Conservation (phyloP, 306 rosid genomes). For the Prunus armeniaca region DNA sequence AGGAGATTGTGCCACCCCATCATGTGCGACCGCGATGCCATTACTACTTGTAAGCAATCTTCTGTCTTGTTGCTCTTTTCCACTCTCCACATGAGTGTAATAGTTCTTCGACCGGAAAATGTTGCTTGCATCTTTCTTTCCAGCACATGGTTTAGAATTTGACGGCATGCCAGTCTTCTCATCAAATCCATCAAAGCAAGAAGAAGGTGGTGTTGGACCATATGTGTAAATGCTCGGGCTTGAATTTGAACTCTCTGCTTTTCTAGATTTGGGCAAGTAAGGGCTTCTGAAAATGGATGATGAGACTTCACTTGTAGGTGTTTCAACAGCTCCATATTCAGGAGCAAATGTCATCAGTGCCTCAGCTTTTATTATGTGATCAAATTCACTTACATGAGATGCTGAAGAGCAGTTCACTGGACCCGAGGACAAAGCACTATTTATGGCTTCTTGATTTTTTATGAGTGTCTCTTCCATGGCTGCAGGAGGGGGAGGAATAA, state of each 20-base stretch:
- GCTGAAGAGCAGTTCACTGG: slow-evolving; percentile 48
- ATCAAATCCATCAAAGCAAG: slow-evolving; percentile 65
- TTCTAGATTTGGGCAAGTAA: slow-evolving; percentile 70
- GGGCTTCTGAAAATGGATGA: slow-evolving; percentile 80
- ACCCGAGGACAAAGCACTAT: slow-evolving; percentile 44
- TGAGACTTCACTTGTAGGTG: slow-evolving; percentile 68
- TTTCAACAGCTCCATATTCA: slow-evolving; percentile 97
- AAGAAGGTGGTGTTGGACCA: slow-evolving; percentile 85
- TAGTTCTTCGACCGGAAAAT: slow-evolving; percentile 51
- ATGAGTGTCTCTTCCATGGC: slow-evolving; percentile 55
- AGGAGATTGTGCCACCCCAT: slow-evolving; percentile 47
- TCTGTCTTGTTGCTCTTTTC: slow-evolving; percentile 55
- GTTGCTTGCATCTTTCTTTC: slow-evolving; percentile 42
- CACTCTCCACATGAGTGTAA: slow-evolving; percentile 65
- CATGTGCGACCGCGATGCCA: slow-evolving; percentile 37
- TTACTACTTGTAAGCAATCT: slow-evolving; percentile 38
- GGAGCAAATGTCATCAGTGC: slow-evolving; percentile 95
- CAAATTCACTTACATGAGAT: slow-evolving; percentile 66
- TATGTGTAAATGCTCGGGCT: slow-evolving; percentile 69
- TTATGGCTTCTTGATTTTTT: slow-evolving; percentile 58
- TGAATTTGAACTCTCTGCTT: slow-evolving; percentile 65
- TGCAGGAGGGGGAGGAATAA: slow-evolving; percentile 58
- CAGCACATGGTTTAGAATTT: slow-evolving; percentile 47
- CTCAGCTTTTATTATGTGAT: slow-evolving; percentile 88
- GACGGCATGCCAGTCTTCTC: slow-evolving; percentile 51